These are phyloP conservation scores for Phlebiopsis flavidoalba DNA, from an alignment of 768 basidiomycete species.

Conservation along the genomic window DNA sequence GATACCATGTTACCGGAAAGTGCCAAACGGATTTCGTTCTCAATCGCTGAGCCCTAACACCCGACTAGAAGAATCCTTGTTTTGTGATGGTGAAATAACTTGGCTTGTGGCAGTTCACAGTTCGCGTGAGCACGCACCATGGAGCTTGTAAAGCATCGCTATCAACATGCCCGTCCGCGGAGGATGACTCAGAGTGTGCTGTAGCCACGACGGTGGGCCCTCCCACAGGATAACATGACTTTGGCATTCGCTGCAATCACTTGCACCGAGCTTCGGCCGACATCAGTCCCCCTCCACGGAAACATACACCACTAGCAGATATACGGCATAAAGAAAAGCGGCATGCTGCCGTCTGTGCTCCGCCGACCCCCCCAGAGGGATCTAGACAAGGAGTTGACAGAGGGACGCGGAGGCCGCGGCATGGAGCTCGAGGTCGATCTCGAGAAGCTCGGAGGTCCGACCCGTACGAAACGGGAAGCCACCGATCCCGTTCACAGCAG, in stretches of 20 bases:
- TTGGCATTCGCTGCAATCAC: conserved; percentile 59
- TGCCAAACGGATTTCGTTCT: conserved; percentile 60
- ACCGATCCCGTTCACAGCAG: conserved; percentile 72
- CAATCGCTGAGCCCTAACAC: conserved; percentile 54
- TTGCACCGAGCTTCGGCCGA: conserved; percentile 60
- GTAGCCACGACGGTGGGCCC: background rate
- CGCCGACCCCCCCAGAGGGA: conserved; percentile 40
- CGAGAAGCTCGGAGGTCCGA: conserved; percentile 52
- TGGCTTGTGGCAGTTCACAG: conserved; percentile 58
- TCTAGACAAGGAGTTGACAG: conserved; percentile 44
- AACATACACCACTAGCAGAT: conserved; percentile 63
- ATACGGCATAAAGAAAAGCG: no score
- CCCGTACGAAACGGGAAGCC: conserved; percentile 63
- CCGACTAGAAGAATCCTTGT: conserved; percentile 49
- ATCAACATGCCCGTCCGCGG: background rate
- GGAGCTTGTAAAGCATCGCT: conserved; percentile 37
- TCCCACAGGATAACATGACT: conserved; percentile 43
- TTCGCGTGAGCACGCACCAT: conserved; percentile 61
- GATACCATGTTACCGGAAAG: conserved; percentile 42
- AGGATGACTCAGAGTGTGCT: background rate
- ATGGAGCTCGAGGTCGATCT: conserved; percentile 55
- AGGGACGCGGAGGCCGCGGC: conserved; percentile 43
- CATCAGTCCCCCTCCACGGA: conserved; percentile 57
- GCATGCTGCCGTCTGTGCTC: conserved; percentile 51
- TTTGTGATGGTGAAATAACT: conserved; percentile 58